A percentile compares a stretch with the other conserved stretches of the same genome.
These are phyloP conservation scores for Plectosphaerella cucumerina DNA, from an alignment of 2,329 filamentous ascomycete genomes.

Conservation along the genomic window DNA sequence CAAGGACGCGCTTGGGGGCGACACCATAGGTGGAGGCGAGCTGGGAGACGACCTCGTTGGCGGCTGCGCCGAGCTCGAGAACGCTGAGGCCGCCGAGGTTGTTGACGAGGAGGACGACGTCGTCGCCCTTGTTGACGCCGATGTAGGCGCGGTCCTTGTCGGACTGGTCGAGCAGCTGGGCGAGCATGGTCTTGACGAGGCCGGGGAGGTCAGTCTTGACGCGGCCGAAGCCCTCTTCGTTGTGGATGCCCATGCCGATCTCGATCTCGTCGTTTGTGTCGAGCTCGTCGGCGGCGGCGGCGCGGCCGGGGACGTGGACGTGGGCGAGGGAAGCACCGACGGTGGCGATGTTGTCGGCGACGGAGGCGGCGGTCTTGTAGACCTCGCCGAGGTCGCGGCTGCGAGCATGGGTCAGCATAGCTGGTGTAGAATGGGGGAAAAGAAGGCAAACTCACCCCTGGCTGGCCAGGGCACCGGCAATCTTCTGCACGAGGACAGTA, in stretches of 20 bases:
- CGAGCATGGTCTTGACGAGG: conserved; percentile 58
- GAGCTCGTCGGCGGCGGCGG: conserved; percentile 15
- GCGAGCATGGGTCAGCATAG: background rate
- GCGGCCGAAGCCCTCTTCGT: conserved; percentile 53
- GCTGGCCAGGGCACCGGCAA: conserved; percentile 55
- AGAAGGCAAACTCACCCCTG: background rate
- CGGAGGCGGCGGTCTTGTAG: conserved; percentile 30
- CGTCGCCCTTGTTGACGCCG: conserved; percentile 51
- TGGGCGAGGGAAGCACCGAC: conserved; percentile 48
- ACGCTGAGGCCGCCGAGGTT: conserved; percentile 66
- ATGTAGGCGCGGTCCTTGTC: conserved; percentile 63
- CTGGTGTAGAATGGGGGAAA: background rate
- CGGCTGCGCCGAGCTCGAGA: conserved; percentile 54
- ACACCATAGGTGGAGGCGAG: conserved; percentile 38
- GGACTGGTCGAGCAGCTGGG: conserved; percentile 56
- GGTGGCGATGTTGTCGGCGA: conserved; percentile 44
- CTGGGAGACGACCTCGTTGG: conserved; percentile 49
- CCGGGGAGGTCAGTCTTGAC: conserved; percentile 42
- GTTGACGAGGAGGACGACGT: conserved; percentile 61
- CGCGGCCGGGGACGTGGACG: conserved; percentile 50
- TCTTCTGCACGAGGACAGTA: conserved; percentile 62
- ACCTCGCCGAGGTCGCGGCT: conserved; percentile 36
- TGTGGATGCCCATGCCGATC: conserved; percentile 72
- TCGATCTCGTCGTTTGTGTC: conserved; percentile 53
- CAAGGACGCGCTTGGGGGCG: conserved; percentile 36